Percentiles rank a stretch among this genome's conserved stretches.
Conservation (phyloP, 2,329 filamentous ascomycete genomes). For the Eutypella sp. region DNA sequence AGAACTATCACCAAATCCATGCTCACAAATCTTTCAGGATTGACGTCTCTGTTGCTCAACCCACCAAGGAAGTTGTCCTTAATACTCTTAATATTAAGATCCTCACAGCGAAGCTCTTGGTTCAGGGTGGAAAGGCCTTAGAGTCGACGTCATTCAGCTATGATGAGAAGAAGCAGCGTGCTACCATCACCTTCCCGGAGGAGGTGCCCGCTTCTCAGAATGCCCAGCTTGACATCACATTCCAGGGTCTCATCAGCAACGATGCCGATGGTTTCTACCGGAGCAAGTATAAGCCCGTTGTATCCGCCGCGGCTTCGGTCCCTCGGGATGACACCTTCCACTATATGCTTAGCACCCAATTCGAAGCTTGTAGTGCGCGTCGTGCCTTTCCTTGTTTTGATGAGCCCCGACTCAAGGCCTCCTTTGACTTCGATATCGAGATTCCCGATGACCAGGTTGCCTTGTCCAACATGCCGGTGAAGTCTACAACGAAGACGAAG, state of each 20-base stretch:
- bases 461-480: conserved; percentile 93
- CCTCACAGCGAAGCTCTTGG: conserved; percentile 53
- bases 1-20: conserved; percentile 1
- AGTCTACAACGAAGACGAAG: conserved; percentile 53
- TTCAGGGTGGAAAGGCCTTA: conserved; percentile 47
- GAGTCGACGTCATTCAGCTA: conserved; percentile 68
- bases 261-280: conserved; percentile 92
- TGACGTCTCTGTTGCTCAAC: conserved; percentile 64
- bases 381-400: conserved; percentile 97
- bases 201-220: conserved; percentile 64
- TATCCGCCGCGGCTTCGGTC: conserved; percentile 68
- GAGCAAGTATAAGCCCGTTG: conserved; percentile 83
- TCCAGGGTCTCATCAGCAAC: conserved; percentile 80
- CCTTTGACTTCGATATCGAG: conserved; percentile 91
- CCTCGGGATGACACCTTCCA: conserved; percentile 65
- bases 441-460: conserved; percentile 83
- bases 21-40: conserved; percentile 47
- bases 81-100: conserved; percentile 85
- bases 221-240: conserved; percentile 64
- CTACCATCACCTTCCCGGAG: conserved; percentile 69
- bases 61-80: conserved; percentile 72
- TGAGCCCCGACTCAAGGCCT: conserved; percentile 94
- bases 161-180: conserved; percentile 79
- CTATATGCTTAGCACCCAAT: conserved; percentile 91
- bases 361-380: conserved; percentile 92